A percentile compares a stretch with the other conserved stretches of the same genome.
Evolutionary conservation across 331 rosid species (phyloP).

Genomic region (Acacia pycnantha): DNA sequence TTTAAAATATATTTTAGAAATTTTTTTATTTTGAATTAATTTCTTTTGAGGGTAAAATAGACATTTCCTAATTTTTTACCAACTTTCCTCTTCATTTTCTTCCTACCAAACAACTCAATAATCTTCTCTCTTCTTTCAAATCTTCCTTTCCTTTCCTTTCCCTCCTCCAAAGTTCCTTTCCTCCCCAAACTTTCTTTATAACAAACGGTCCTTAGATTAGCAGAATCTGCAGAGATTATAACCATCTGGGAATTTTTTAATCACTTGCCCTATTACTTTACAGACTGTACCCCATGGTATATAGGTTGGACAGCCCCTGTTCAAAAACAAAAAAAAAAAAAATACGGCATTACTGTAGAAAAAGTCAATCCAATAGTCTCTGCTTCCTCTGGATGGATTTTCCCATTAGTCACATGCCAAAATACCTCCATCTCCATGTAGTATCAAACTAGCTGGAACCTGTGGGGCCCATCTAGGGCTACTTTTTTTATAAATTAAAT

Average conservation of each 20-base stretch:
- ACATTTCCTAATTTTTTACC: no score
- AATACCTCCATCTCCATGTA: neutral
- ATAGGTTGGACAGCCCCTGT: neutral
- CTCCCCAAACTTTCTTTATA: no score
- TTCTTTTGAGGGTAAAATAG: no score
- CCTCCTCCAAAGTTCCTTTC: no score
- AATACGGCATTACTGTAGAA: neutral
- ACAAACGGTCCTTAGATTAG: no score
- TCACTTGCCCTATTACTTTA: neutral
- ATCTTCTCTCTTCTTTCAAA: no score
- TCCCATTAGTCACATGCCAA: neutral
- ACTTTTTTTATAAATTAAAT: neutral
- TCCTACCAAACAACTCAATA: no score
- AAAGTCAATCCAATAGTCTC: neutral
- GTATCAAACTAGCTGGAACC: neutral
- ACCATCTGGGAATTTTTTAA: slow-evolving; percentile 39
- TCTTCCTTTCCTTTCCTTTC: no score
- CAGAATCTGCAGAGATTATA: slow-evolving; percentile 34
- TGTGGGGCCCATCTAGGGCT: neutral
- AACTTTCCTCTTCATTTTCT: no score
- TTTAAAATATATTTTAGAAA: no score
- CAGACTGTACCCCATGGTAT: neutral
- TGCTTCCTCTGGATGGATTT: neutral
- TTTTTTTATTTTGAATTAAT: no score
- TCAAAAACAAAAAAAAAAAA: no score